phyloP scores from a whole-genome alignment of 2,329 filamentous ascomycete species.

The Fusarium miscanthi region DNA sequence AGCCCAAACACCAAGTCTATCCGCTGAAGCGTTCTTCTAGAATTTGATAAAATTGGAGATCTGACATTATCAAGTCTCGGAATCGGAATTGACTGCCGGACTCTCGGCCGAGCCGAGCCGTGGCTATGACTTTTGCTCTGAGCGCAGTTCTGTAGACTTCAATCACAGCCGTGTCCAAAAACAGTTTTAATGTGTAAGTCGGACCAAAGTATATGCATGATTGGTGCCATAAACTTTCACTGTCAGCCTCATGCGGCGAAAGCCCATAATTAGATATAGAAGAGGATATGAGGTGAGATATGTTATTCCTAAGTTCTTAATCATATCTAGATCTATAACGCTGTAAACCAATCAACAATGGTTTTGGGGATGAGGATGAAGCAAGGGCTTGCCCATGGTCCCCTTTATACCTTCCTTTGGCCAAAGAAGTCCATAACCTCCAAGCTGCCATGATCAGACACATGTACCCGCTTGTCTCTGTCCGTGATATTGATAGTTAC shows the following conservation, averaged over 20 bases:
- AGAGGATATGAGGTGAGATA: too few species aligned
- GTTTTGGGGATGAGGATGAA: background rate
- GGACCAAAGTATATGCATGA: background rate
- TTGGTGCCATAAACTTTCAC: background rate
- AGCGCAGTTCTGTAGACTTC: background rate
- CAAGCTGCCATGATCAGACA: background rate
- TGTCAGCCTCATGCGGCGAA: background rate
- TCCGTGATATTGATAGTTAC: background rate
- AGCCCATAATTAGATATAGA: too few species aligned
- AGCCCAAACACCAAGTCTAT: too few species aligned
- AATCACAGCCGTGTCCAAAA: accelerated
- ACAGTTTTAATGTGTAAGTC: accelerated
- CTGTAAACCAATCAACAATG: accelerated
- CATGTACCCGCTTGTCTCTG: background rate
- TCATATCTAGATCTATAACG: background rate
- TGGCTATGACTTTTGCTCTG: background rate
- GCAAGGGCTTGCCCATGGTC: accelerated
- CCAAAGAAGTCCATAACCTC: background rate
- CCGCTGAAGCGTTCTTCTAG: background rate
- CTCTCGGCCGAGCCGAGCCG: background rate
- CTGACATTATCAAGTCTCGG: background rate
- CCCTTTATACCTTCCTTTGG: background rate
- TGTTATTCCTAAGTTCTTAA: background rate
- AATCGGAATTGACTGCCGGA: background rate
- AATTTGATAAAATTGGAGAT: background rate